phyloP scores from a whole-genome alignment of 2,329 filamentous ascomycete species.

The Erysiphe pisi region DNA sequence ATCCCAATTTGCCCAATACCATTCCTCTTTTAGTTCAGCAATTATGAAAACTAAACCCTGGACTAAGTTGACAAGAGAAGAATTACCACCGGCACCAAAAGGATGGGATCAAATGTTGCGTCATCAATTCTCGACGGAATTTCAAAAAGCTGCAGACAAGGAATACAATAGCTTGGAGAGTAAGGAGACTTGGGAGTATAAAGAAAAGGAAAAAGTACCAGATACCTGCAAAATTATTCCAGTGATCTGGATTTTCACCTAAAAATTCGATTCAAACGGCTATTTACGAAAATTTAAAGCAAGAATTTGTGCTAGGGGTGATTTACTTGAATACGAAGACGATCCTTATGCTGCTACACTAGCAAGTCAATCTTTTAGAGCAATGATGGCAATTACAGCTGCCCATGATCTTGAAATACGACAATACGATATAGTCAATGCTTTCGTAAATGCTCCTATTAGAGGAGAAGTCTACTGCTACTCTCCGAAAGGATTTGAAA shows the following conservation, averaged over 20 bases:
- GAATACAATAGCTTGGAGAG: neutral
- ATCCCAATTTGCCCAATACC: too few species aligned
- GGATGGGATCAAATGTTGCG: conserved; percentile 1
- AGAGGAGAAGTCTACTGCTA: neutral
- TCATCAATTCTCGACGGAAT: neutral
- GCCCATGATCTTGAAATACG: conserved; percentile 10
- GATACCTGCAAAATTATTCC: neutral
- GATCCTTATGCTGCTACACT: conserved; percentile 27
- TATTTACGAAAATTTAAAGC: conserved; percentile 32
- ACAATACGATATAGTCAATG: conserved; percentile 20
- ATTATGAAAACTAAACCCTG: neutral
- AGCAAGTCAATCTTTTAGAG: conserved; percentile 24
- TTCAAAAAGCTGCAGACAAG: neutral
- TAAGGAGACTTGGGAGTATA: too few species aligned
- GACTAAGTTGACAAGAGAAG: neutral
- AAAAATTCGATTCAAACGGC: conserved; percentile 34
- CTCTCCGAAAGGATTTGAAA: conserved; percentile 4
- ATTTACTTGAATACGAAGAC: conserved; percentile 30
- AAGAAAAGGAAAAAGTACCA: too few species aligned
- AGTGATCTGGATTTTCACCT: conserved; percentile 30
- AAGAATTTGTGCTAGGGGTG: conserved; percentile 32
- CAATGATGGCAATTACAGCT: conserved; percentile 23
- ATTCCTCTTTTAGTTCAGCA: too few species aligned
- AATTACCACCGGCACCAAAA: neutral
- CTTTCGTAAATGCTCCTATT: conserved; percentile 12